A percentile compares a stretch with the other conserved stretches of the same genome.
These are phyloP conservation scores for Penicillium sp. DNA, from an alignment of 2,329 filamentous ascomycete species.

Conservation along the genomic window DNA sequence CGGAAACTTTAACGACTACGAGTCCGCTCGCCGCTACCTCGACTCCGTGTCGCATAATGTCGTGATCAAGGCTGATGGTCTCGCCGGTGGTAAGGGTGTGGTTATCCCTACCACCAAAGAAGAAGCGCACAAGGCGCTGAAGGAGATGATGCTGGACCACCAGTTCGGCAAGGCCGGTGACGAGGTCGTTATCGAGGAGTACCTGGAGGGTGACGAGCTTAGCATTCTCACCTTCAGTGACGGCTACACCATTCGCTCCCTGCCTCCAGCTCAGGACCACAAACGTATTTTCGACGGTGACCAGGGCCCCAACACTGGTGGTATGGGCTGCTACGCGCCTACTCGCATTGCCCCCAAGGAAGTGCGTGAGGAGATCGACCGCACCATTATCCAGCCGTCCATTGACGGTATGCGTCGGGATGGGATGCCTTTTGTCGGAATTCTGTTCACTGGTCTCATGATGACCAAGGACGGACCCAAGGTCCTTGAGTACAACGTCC, in stretches of 20 bases:
- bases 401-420: conserved; percentile 83
- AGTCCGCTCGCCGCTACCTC: conserved; percentile 68
- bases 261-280: conserved; percentile 93
- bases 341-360: conserved; percentile 72
- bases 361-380: conserved; percentile 72
- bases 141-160: conserved; percentile 83
- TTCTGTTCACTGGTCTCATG: conserved; percentile 68
- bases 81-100: conserved; percentile 93
- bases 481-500: conserved; percentile 87
- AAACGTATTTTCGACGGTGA: conserved; percentile 92
- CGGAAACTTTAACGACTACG: conserved; percentile 78
- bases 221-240: conserved; percentile 90
- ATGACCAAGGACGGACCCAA: conserved; percentile 76
- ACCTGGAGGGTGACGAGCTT: conserved; percentile 83
- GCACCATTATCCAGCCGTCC: conserved; percentile 80
- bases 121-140: conserved; percentile 75
- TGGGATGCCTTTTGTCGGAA: conserved; percentile 48
- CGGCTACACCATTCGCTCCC: conserved; percentile 73
- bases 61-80: conserved; percentile 88
- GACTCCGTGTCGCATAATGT: conserved; percentile 66
- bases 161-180: conserved; percentile 83
- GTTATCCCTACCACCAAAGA: conserved; percentile 77
- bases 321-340: conserved; percentile 97
- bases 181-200: conserved; percentile 94
- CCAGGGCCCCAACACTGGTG: conserved; percentile 86